Evolutionary conservation across 441 rosid species (phyloP).

Genomic region (Aquilaria agallochum): DNA sequence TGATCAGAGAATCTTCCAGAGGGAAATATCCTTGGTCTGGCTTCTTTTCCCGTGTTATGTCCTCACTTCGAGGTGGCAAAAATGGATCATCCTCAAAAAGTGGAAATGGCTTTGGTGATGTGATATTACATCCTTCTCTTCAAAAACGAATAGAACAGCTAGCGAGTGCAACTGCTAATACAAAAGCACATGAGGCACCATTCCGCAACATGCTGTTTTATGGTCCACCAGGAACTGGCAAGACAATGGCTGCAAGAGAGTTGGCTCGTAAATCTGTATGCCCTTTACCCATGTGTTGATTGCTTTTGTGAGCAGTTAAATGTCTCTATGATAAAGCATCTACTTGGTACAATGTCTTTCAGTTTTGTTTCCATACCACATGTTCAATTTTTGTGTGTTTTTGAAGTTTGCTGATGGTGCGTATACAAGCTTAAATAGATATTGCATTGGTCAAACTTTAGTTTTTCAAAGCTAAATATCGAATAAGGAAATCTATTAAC

Average conservation of each 20-base stretch:
- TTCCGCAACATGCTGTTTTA: constrained; percentile 92
- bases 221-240: constrained; percentile 99
- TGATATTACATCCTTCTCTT: constrained; percentile 82
- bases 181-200: constrained; percentile 91
- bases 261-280: constrained; percentile 86
- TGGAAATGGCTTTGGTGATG: constrained; percentile 89
- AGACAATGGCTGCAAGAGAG: constrained; percentile 98
- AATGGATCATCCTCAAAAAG: constrained; percentile 37
- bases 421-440: no score
- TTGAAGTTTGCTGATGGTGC: no score
- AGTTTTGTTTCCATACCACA: no score
- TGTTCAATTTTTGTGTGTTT: no score
- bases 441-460: no score
- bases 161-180: constrained; percentile 90
- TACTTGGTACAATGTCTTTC: no score
- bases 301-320: no score
- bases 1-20: constrained; percentile 92
- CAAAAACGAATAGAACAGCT: constrained; percentile 77
- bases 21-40: constrained; percentile 99
- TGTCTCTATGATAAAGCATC: no score
- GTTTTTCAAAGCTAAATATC: background rate
- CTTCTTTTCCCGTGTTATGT: constrained; percentile 41
- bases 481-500: constrained; percentile 4
- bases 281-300: constrained; percentile 1
- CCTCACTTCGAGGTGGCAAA: constrained; percentile 30